Conservation (phyloP, 352 stramenopile genomes). For the Phytophthora sansomeana region DNA sequence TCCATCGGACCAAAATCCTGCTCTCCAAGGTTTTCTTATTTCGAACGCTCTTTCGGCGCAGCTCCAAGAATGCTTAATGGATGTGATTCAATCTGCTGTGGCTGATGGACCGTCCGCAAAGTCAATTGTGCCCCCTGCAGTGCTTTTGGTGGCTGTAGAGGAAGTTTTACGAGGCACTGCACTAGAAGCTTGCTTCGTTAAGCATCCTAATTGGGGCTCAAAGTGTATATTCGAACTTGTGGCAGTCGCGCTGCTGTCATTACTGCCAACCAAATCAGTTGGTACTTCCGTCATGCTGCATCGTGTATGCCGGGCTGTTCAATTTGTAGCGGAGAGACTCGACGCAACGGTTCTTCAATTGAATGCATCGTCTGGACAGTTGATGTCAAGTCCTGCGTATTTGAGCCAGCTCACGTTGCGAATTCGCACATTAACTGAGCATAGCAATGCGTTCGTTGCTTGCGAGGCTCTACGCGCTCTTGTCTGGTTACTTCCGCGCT, state of each 20-base stretch:
- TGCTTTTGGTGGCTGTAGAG: slow-evolving; percentile 67
- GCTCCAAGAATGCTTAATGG: slow-evolving; percentile 64
- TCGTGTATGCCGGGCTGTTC: slow-evolving; percentile 45
- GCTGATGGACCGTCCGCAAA: slow-evolving; percentile 5
- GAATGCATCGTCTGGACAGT: slow-evolving; percentile 45
- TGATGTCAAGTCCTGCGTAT: slow-evolving; percentile 42
- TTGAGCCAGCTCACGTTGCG: slow-evolving; percentile 57
- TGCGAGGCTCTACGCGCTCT: slow-evolving; percentile 69
- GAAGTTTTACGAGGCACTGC: slow-evolving; percentile 55
- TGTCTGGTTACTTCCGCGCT: slow-evolving; percentile 76
- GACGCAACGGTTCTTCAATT: slow-evolving; percentile 59
- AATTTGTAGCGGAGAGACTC: slow-evolving; percentile 64
- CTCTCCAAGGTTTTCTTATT: slow-evolving; percentile 55
- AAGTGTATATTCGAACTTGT: slow-evolving; percentile 73
- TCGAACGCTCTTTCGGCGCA: slow-evolving; percentile 48
- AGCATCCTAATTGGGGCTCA: slow-evolving; percentile 46
- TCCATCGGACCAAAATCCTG: slow-evolving; percentile 20
- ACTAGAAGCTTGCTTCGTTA: slow-evolving; percentile 53
- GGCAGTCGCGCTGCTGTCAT: slow-evolving; percentile 43
- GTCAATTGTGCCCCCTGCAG: slow-evolving; percentile 12
- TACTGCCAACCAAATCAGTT: slow-evolving; percentile 47
- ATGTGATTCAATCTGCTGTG: slow-evolving; percentile 40
- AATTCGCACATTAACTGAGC: slow-evolving; percentile 48
- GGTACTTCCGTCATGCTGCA: slow-evolving; percentile 26
- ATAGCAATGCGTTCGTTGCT: slow-evolving; percentile 63